Evolutionary conservation across 441 rosid species (phyloP).

Genomic region (Hura crepitans): DNA sequence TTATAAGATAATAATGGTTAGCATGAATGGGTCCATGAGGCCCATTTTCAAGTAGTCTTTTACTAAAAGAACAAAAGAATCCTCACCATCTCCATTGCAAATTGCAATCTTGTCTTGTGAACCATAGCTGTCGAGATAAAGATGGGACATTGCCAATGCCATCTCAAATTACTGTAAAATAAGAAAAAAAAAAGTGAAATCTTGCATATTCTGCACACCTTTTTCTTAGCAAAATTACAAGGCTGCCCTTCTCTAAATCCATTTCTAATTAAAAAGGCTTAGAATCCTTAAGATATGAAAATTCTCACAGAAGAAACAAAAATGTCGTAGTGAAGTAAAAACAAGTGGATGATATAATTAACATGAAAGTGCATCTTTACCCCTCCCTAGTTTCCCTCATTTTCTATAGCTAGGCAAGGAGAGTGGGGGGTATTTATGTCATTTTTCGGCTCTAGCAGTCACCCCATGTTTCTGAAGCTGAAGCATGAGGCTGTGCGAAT

Average conservation of each 20-base stretch:
- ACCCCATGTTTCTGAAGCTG: slow-evolving; percentile 49
- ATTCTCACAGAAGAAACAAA: too few species aligned
- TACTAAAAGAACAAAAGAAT: neutral
- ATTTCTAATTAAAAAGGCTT: neutral
- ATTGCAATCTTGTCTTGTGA: slow-evolving; percentile 14
- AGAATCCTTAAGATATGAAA: neutral
- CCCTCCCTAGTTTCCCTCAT: neutral
- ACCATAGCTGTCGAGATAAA: slow-evolving; percentile 29
- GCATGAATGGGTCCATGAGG: slow-evolving; percentile 1
- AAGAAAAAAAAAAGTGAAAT: too few species aligned
- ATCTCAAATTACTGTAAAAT: slow-evolving; percentile 1
- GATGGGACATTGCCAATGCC: slow-evolving; percentile 25
- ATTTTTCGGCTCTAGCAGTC: slow-evolving; percentile 28
- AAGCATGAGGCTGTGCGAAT: slow-evolving; percentile 42
- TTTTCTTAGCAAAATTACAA: neutral
- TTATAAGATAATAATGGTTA: slow-evolving; percentile 13
- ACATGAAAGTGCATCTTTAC: neutral
- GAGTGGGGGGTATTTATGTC: slow-evolving; percentile 20
- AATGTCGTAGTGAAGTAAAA: too few species aligned
- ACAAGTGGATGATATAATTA: too few species aligned
- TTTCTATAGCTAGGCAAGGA: neutral
- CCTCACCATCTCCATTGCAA: neutral
- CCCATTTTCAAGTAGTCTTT: slow-evolving; percentile 19
- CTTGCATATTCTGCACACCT: slow-evolving; percentile 17
- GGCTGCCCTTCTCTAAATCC: neutral